Base-by-base conservation (phyloP, 116 monocot species). In the Phalaenopsis hybrid region DNA sequence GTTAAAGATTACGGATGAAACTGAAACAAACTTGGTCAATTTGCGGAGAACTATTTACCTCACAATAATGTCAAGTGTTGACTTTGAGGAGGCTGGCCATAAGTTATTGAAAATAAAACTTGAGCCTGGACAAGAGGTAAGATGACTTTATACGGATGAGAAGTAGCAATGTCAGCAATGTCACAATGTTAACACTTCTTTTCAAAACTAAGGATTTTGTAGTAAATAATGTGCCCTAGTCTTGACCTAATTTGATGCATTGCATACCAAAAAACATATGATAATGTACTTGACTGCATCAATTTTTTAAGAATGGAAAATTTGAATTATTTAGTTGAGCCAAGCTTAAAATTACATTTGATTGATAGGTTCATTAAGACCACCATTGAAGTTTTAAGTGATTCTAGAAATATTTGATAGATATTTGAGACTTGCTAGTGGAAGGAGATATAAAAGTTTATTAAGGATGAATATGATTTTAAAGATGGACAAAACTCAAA, bases 61-160 rank as follows among this genome's bases (percentile, higher is more conserved):
- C 17, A 97, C 97, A 1, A 97, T 97, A 43, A 97, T 97, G 94
- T 97, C 97, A 20, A 97, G 97, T 86, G 94, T 97, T 74, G 97
- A 97, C 81, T 97, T 97, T 88, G 94, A 97, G 80, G 96, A 97
- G 81, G 97, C 97, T 74, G 97, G 97, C 31, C 94, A 97, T 73
- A 97, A 97, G 57, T 86, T 97, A 73, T 79, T 97, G 52, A 97
- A 97, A 85, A 97, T 97, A 78, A 92, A 94, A 81, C 91, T 97
- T 43, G 94, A 97, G 78, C 91, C 97, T 85, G 97, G 97, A 76
- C 97, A 97, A 77, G 97, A 94, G 93, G 97, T 94, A 83, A 73
- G 86, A 70, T 78, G 20, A 77, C 28, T 79, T 58, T 82, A 9
- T 58, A 21, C 20, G 28, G 28, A 28, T 28, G 28, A 28, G 28